Evolutionary conservation across 441 rosid genomes (phyloP).

Genomic region (Lepidium campestre): DNA sequence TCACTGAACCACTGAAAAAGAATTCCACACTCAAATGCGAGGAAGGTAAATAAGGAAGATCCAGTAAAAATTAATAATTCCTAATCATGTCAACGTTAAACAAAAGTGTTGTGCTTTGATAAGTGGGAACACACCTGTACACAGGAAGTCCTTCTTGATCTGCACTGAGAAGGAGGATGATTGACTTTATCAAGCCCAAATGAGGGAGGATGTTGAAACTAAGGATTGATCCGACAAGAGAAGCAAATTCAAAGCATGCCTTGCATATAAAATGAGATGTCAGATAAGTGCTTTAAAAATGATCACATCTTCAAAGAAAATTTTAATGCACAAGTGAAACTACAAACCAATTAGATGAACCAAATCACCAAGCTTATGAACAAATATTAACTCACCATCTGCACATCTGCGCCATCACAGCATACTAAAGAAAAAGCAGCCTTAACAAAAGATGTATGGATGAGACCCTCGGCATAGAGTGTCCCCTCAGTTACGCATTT

Average conservation of each 20-base stretch:
- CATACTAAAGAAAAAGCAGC: conserved; percentile 77
- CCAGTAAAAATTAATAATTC: not conserved
- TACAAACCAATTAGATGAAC: conserved; percentile 8
- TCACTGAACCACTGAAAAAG: not conserved
- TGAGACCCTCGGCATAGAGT: conserved; percentile 80
- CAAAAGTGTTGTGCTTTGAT: not conserved
- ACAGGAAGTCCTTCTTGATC: conserved; percentile 63
- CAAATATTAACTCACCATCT: conserved; percentile 60
- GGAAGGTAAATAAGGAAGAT: conserved; percentile 13
- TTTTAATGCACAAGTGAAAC: conserved; percentile 16
- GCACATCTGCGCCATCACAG: conserved; percentile 79
- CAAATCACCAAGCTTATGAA: conserved; percentile 19
- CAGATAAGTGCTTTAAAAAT: conserved; percentile 35
- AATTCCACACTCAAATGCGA: not conserved
- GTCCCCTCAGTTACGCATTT: conserved; percentile 95
- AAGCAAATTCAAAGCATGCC: conserved; percentile 95
- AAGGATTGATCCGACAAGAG: conserved; percentile 62
- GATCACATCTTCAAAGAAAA: conserved; percentile 22
- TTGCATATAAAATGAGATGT: conserved; percentile 50
- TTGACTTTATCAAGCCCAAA: conserved; percentile 69
- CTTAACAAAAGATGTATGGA: conserved; percentile 58
- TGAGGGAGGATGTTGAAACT: conserved; percentile 67
- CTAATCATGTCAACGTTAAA: conserved; percentile 14
- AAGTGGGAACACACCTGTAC: conserved; percentile 58
- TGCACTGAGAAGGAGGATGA: conserved; percentile 63